These are phyloP conservation scores for Cladosporium sp. DNA, from an alignment of 2,329 filamentous ascomycete genomes.

Conservation along the genomic window DNA sequence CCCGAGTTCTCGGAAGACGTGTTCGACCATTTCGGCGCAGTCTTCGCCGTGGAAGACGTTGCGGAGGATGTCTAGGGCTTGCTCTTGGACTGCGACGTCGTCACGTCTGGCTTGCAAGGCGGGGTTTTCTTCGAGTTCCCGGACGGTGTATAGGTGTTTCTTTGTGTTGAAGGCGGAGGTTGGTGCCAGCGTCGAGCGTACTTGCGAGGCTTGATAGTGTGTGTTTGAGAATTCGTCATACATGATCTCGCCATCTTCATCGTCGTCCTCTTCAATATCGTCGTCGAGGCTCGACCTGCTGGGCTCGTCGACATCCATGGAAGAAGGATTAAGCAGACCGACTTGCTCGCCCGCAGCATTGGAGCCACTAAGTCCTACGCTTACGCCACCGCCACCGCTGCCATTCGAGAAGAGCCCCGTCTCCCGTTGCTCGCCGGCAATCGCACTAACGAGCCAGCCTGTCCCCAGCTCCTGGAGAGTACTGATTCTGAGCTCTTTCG, in stretches of 20 bases:
- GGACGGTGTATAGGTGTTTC: conserved; percentile 32
- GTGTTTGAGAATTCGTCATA: conserved; percentile 41
- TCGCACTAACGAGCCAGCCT: conserved; percentile 77
- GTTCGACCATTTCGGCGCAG: conserved; percentile 74
- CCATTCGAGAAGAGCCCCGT: conserved; percentile 33
- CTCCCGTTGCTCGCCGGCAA: conserved; percentile 58
- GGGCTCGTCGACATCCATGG: conserved; percentile 37
- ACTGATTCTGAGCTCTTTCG: conserved; percentile 70
- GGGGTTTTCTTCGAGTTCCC: conserved; percentile 61
- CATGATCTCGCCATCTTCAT: conserved; percentile 50
- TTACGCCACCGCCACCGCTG: conserved; percentile 55
- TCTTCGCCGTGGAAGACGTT: conserved; percentile 76
- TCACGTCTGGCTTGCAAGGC: conserved; percentile 70
- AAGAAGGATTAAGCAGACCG: conserved; percentile 56
- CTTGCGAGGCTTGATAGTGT: conserved; percentile 37
- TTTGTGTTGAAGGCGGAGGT: conserved; percentile 30
- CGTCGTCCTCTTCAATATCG: conserved; percentile 32
- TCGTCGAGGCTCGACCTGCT: conserved; percentile 26
- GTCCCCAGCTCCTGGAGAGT: conserved; percentile 76
- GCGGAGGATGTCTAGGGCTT: conserved; percentile 83
- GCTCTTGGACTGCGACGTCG: conserved; percentile 83
- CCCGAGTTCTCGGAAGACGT: conserved; percentile 73
- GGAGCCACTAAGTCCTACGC: conserved; percentile 42
- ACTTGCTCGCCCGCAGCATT: conserved; percentile 63
- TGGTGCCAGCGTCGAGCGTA: conserved; percentile 36